Evolutionary conservation across 83 land plant species (phyloP).

Genomic region (Isoetes engelmannii): DNA sequence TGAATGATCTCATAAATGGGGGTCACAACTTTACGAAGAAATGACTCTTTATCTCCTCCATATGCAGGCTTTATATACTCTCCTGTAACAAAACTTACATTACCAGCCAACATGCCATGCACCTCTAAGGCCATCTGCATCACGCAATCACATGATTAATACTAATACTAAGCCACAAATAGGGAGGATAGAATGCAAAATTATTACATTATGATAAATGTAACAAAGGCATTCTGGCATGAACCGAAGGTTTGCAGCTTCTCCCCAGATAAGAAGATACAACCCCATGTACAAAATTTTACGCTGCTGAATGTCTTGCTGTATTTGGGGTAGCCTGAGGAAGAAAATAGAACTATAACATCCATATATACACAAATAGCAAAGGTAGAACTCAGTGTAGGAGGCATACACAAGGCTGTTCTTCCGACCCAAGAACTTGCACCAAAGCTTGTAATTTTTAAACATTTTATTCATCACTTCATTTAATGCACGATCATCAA

Average conservation of each 20-base stretch:
- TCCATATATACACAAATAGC: slow-evolving; percentile 1
- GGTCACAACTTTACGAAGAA: slow-evolving; percentile 76
- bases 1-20: slow-evolving; percentile 82
- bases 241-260: slow-evolving; percentile 92
- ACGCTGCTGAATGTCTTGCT: slow-evolving; percentile 74
- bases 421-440: slow-evolving; percentile 83
- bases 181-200: neutral
- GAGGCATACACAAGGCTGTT: slow-evolving; percentile 40
- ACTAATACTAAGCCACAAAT: neutral
- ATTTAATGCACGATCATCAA: slow-evolving; percentile 88
- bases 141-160: neutral
- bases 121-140: slow-evolving; percentile 95
- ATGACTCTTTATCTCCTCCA: slow-evolving; percentile 96
- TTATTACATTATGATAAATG: slow-evolving; percentile 87
- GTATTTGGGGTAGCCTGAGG: slow-evolving; percentile 33
- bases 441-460: slow-evolving; percentile 95
- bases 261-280: slow-evolving; percentile 97
- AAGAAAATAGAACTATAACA: neutral
- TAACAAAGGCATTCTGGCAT: slow-evolving; percentile 99
- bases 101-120: slow-evolving; percentile 82
- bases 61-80: slow-evolving; percentile 90
- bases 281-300: slow-evolving; percentile 92
- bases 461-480: slow-evolving; percentile 76
- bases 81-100: slow-evolving; percentile 85
- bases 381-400: neutral